Evolutionary conservation across 306 rosid genomes (phyloP), one percentile per base, ranked within the genome.

Genomic region (Lathyrus oleraceus): DNA sequence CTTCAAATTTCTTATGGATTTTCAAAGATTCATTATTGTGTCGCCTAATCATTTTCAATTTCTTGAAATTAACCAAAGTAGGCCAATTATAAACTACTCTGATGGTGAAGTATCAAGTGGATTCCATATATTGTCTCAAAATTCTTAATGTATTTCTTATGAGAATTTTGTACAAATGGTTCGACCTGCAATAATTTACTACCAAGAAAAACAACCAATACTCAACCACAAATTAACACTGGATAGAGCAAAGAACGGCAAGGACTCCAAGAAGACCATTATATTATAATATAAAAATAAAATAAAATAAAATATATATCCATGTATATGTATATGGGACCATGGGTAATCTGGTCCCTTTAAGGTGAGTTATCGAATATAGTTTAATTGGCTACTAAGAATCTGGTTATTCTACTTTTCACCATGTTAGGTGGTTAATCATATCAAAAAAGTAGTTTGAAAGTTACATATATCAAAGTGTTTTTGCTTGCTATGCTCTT

Each of bases 361-460:
- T 38, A 76, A 65, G 45, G 71, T 80, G 84, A 70, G 25, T 61
- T 70, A 23, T 66, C 27, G 61, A 19, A 40, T 56, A n/a, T 70
- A 21, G 28, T 36, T 19, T 17, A 52, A 52, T 3, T 51, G 53
- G 28, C 30, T 13, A 49, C 12, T 15, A 36, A 48, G 39, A 59
- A 15, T 51, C 1, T 45, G 40, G 62, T 61, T 78, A 51, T 51
- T 40, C 60, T 74, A 36, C 69, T 65, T 58, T 56, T n/a, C 61
- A 17, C 30, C 44, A 35, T 58, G 48, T 36, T 38, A 28, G 17
- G n/a, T 39, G 17, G n/a, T 39, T 42, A 68, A 58, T 60, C 47
- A 67, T n/a, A 15, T 67, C 20, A 27, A 69, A 27, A 69, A 44
- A 61, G 14, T 62, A 14, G 16, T 63, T 21, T 19, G n/a, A 39